A percentile compares a stretch with the other conserved stretches of the same genome.
These are phyloP conservation scores for Helicocarpus griseus DNA, from an alignment of 2,329 filamentous ascomycete genomes.

Conservation along the genomic window DNA sequence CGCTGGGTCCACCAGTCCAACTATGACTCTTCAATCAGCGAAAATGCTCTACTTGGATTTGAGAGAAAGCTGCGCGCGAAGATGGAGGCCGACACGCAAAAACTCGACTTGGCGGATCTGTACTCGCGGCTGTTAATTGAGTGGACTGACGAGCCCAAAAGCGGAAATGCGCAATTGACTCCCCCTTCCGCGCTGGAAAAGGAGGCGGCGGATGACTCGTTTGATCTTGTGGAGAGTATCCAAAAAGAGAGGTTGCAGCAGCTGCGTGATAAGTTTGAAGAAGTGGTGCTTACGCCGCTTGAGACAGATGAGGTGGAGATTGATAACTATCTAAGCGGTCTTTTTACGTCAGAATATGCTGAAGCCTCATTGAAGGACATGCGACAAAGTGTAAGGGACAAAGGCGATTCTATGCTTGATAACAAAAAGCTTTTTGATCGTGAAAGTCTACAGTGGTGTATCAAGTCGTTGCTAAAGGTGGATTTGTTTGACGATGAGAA, in stretches of 20 bases:
- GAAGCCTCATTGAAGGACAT: slow-evolving; percentile 15
- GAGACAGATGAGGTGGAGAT: slow-evolving; percentile 26
- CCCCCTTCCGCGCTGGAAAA: slow-evolving; percentile 5
- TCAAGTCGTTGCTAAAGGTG: slow-evolving; percentile 31
- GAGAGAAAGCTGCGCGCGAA: slow-evolving; percentile 23
- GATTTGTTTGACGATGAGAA: slow-evolving; percentile 37
- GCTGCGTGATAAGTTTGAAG: slow-evolving; percentile 31
- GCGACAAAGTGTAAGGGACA: slow-evolving; percentile 17
- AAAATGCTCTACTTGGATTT: slow-evolving; percentile 23
- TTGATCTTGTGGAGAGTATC: slow-evolving; percentile 22
- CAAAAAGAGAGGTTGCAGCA: slow-evolving; percentile 29
- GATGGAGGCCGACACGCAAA: slow-evolving; percentile 29
- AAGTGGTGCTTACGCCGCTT: slow-evolving; percentile 29
- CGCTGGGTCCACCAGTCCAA: slow-evolving; percentile 27
- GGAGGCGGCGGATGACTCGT: slow-evolving; percentile 17
- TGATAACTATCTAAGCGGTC: slow-evolving; percentile 19
- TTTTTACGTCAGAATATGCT: slow-evolving; percentile 23
- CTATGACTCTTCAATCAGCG: slow-evolving; percentile 29
- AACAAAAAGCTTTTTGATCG: slow-evolving; percentile 24
- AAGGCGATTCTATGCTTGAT: slow-evolving; percentile 14
- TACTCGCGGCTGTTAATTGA: slow-evolving; percentile 32
- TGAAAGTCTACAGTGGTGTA: slow-evolving; percentile 22
- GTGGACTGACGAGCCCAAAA: slow-evolving; percentile 24
- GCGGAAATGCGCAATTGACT: slow-evolving; percentile 7
- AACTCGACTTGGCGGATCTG: slow-evolving; percentile 24